A percentile compares a stretch with the other conserved stretches of the same genome.
Evolutionary conservation across 768 basidiomycete species (phyloP).

Genomic region (Pleurotus platypus): DNA sequence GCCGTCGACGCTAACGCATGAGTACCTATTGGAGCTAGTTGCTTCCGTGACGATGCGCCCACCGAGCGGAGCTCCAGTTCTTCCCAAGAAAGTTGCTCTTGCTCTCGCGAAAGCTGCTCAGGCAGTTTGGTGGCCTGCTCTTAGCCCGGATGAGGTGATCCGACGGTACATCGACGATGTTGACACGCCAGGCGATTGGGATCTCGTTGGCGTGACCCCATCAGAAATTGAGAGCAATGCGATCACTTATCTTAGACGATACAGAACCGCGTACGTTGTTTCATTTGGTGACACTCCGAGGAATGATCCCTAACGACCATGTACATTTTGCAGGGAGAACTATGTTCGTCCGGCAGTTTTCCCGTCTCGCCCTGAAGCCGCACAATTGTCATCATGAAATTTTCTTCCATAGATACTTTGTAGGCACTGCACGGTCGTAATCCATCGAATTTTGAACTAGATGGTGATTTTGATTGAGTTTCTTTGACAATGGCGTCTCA

Average conservation of each 20-base stretch:
- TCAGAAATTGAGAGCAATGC: conserved; percentile 84
- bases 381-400: conserved; percentile 3
- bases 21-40: conserved; percentile 77
- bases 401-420: background rate
- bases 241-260: conserved; percentile 85
- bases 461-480: background rate
- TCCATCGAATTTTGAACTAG: background rate
- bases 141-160: conserved; percentile 88
- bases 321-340: conserved; percentile 44
- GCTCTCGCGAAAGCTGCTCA: conserved; percentile 58
- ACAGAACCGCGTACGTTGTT: conserved; percentile 77
- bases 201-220: conserved; percentile 74
- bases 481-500: background rate
- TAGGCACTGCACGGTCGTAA: background rate
- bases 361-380: conserved; percentile 36
- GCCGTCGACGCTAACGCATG: conserved; percentile 80
- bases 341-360: conserved; percentile 65
- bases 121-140: conserved; percentile 86
- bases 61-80: conserved; percentile 63
- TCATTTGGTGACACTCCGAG: conserved; percentile 11
- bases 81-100: conserved; percentile 74
- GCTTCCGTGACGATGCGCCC: conserved; percentile 76
- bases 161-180: conserved; percentile 85
- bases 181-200: conserved; percentile 76
- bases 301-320: conserved; percentile 17